phyloP scores from a whole-genome alignment of 2,329 filamentous ascomycete genomes.

The Pseudogymnoascus sp. region DNA sequence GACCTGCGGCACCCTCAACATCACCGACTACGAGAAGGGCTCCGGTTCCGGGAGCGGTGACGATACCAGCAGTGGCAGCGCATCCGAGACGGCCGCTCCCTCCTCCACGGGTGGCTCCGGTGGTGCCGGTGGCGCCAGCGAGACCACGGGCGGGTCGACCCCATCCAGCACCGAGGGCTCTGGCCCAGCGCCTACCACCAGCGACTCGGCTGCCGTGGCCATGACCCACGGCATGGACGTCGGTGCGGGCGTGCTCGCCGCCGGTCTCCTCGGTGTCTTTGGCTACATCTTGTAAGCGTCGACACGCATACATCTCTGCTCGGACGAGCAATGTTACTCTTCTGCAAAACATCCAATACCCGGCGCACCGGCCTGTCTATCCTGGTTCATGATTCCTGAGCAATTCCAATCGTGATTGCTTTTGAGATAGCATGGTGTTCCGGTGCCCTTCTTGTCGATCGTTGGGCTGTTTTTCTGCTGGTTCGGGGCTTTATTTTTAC shows the following conservation, averaged over 20 bases:
- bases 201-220: constrained; percentile 29
- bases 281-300: constrained; percentile 45
- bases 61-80: constrained; percentile 13
- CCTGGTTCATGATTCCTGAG: background rate
- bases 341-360: background rate
- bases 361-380: background rate
- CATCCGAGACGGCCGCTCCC: constrained; percentile 22
- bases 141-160: constrained; percentile 33
- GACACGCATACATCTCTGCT: background rate
- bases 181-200: constrained; percentile 22
- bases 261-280: constrained; percentile 44
- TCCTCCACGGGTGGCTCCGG: constrained; percentile 18
- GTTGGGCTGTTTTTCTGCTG: constrained; percentile 3
- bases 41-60: constrained; percentile 25
- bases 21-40: constrained; percentile 21
- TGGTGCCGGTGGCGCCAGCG: constrained; percentile 20
- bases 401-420: background rate
- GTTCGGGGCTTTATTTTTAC: constrained; percentile 4
- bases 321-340: background rate
- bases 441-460: background rate
- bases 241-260: constrained; percentile 35
- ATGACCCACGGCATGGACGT: constrained; percentile 36
- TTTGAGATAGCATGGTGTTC: background rate
- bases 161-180: constrained; percentile 14
- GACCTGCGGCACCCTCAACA: constrained; percentile 45